Percentiles rank a stretch among this genome's conserved stretches.
Evolutionary conservation across 202 grass and related monocot species (phyloP).

Genomic region (Setaria viridis): DNA sequence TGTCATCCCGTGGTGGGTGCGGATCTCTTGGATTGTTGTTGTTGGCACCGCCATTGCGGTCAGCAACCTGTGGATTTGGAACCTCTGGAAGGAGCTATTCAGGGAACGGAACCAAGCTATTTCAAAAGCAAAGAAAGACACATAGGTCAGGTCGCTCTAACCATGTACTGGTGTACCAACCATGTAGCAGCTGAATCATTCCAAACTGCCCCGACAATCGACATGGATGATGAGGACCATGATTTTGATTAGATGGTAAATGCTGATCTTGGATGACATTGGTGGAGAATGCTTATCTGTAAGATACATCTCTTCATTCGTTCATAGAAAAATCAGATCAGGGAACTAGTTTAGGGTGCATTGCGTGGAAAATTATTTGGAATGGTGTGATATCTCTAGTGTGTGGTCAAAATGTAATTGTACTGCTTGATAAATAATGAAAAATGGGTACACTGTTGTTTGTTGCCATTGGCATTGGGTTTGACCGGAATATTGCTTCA

Average conservation of each 20-base stretch:
- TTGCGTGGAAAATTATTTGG: constrained; percentile 10
- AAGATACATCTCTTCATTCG: constrained; percentile 33
- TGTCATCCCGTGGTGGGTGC: constrained; percentile 86
- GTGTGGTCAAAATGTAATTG: constrained; percentile 9
- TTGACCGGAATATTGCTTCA: constrained; percentile 15
- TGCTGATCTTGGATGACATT: constrained; percentile 28
- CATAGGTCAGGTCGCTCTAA: constrained; percentile 29
- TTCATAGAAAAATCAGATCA: constrained; percentile 24
- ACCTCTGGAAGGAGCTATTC: constrained; percentile 79
- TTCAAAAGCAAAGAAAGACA: constrained; percentile 67
- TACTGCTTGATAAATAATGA: not conserved
- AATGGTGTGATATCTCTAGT: not conserved
- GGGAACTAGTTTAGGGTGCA: not conserved
- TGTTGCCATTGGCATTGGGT: not conserved
- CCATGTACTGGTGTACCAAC: not conserved
- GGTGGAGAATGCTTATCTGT: constrained; percentile 29
- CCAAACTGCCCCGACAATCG: not conserved
- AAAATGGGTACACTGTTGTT: not conserved
- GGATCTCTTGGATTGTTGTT: constrained; percentile 83
- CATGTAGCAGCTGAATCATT: constrained; percentile 33
- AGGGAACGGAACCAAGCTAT: constrained; percentile 55
- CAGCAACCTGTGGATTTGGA: constrained; percentile 95
- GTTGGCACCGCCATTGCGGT: constrained; percentile 78
- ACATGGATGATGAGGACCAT: constrained; percentile 25
- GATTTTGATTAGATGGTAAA: constrained; percentile 2